These are phyloP conservation scores for Solanum aculeatissimum DNA, from an alignment of 305 asterid genomes.

Conservation along the genomic window DNA sequence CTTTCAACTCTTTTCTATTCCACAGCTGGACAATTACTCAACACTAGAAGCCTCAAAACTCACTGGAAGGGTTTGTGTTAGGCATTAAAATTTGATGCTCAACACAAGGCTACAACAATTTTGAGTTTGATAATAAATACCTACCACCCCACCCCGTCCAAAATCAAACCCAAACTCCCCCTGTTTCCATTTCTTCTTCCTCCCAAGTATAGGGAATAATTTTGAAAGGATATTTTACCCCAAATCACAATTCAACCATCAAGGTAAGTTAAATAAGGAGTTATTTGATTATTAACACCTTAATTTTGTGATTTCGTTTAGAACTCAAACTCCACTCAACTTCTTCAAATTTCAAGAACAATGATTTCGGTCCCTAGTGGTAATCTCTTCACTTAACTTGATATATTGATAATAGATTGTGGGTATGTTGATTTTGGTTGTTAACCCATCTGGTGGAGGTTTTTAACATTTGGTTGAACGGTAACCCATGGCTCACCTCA, in stretches of 20 bases:
- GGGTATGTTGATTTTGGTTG: background rate
- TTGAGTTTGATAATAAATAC: background rate
- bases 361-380: background rate
- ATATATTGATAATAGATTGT: background rate
- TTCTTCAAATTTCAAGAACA: background rate
- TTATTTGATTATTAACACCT: background rate
- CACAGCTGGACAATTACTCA: background rate
- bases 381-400: background rate
- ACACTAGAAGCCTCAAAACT: background rate
- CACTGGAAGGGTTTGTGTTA: background rate
- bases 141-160: background rate
- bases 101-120: background rate
- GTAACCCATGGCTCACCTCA: background rate
- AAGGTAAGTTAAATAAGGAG: background rate
- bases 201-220: background rate
- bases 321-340: background rate
- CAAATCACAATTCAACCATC: background rate
- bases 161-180: too few species aligned
- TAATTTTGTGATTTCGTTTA: background rate
- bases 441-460: background rate
- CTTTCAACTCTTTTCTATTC: background rate
- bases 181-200: background rate
- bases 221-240: background rate
- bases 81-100: background rate
- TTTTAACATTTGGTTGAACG: too few species aligned